These are phyloP conservation scores for Mycena polygramma DNA, from an alignment of 768 basidiomycete species.

Conservation along the genomic window DNA sequence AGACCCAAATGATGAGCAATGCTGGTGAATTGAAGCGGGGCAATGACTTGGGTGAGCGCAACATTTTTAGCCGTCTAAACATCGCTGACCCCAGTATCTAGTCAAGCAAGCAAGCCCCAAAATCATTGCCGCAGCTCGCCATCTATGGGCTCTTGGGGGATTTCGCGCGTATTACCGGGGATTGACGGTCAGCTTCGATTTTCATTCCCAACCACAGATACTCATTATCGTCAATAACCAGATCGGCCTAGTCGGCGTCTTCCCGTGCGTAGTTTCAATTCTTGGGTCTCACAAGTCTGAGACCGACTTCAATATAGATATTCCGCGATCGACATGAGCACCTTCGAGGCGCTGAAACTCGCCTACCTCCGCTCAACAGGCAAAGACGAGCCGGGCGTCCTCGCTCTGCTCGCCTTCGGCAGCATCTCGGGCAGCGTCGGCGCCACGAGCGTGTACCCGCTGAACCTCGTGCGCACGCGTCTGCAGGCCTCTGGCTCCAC, in stretches of 20 bases:
- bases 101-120: constrained; percentile 47
- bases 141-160: constrained; percentile 85
- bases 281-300: not conserved
- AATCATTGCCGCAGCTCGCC: constrained; percentile 72
- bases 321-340: constrained; percentile 97
- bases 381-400: constrained; percentile 89
- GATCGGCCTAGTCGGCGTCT: constrained; percentile 96
- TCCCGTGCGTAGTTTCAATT: constrained; percentile 74
- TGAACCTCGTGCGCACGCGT: constrained; percentile 93
- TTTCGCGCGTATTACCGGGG: constrained; percentile 92
- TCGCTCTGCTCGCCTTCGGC: constrained; percentile 91
- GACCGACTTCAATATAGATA: constrained; percentile 59
- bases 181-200: constrained; percentile 72
- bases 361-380: constrained; percentile 90
- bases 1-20: constrained; percentile 98
- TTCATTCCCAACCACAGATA: not conserved
- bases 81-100: constrained; percentile 23
- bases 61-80: not conserved
- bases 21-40: constrained; percentile 61
- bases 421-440: constrained; percentile 95
- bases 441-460: constrained; percentile 92
- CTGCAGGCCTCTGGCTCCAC: constrained; percentile 96
- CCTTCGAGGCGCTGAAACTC: constrained; percentile 95
- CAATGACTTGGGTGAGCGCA: constrained; percentile 21
- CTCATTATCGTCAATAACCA: constrained; percentile 45